These are phyloP conservation scores for Phoma sp. DNA, from an alignment of 2,329 filamentous ascomycete species.

Conservation along the genomic window DNA sequence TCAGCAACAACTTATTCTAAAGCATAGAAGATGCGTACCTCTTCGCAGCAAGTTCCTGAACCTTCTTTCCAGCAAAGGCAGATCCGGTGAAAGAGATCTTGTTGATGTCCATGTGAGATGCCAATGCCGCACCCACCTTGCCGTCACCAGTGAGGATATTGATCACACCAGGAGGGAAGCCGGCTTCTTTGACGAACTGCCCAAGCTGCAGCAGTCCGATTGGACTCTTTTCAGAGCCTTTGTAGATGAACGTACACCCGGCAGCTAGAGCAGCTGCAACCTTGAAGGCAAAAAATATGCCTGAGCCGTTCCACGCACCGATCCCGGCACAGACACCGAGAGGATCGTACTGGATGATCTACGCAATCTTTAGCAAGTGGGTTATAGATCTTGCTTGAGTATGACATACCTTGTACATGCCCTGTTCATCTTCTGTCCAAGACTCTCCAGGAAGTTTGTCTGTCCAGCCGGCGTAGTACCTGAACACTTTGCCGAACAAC, in stretches of 20 bases:
- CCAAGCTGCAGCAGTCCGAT: slow-evolving; percentile 30
- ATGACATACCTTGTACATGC: slow-evolving; percentile 9
- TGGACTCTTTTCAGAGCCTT: slow-evolving; percentile 40
- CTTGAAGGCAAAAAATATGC: slow-evolving; percentile 37
- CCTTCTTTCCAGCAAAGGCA: slow-evolving; percentile 44
- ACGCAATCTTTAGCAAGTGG: not conserved
- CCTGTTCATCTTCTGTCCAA: slow-evolving; percentile 16
- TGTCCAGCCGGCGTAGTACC: slow-evolving; percentile 35
- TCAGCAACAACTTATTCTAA: not conserved
- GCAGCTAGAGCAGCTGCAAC: slow-evolving; percentile 43
- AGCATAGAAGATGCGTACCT: slow-evolving; percentile 7
- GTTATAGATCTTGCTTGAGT: not conserved
- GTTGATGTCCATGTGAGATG: slow-evolving; percentile 51
- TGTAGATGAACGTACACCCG: slow-evolving; percentile 43
- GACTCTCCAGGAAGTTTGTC: slow-evolving; percentile 27
- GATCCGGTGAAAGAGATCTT: slow-evolving; percentile 54
- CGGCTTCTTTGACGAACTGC: slow-evolving; percentile 42
- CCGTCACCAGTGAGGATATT: slow-evolving; percentile 46
- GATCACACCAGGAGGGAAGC: slow-evolving; percentile 51
- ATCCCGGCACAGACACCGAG: slow-evolving; percentile 42
- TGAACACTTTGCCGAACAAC: slow-evolving; percentile 21
- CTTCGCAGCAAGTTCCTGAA: slow-evolving; percentile 41
- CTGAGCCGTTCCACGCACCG: slow-evolving; percentile 36
- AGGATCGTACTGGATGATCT: slow-evolving; percentile 33
- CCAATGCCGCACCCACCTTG: slow-evolving; percentile 44